Evolutionary conservation across 228 moss, liverwort and hornwort genomes (phyloP), one percentile per base, ranked within the genome.

Genomic region (Sphagnum fallax): DNA sequence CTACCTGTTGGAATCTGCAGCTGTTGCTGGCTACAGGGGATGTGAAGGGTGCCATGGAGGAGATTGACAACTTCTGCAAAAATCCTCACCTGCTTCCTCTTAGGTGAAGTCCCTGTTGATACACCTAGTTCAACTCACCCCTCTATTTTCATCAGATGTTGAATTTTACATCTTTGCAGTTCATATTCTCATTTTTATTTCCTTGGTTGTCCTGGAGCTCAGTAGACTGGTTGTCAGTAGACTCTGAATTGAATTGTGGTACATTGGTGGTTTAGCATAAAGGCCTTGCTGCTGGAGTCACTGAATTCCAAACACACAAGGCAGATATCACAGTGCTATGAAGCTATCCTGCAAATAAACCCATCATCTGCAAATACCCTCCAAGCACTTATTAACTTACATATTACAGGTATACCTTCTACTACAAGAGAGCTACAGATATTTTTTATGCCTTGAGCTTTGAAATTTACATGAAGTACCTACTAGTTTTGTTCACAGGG

Each of bases 21-120:
- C 81, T 96, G 73, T 76, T 92, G 53, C 78, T 96, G 75, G 92
- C 92, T 32, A 86, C 86, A 69, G 90, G 92, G 73, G 89, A 91
- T 68, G 78, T 96, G 62, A 83, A 80, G 75, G 89, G 86, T 79
- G 88, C 92, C 52, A 68, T 82, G 57, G 77, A 88, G 65, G 92
- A 91, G 81, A 89, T 96, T 66, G 89, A 92, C 70, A 89, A 82
- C 74, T 91, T 86, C 62, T 84, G 82, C 67, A 65, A 66, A 50
- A 70, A 74, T 49, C 73, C 85, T 68, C 82, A 96, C 57, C 77
- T 86, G 47, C 63, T 84, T 59, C 92, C 92, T 52, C 86, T 84
- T 49, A 89, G 93, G 93, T 93, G 70, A 53, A 78, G n/a, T 64
- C 50, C 52, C 47, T 66, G 53, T 51, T 32, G 16, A 4, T 16